Percentiles rank a stretch among this genome's conserved stretches.
Conservation (phyloP, 78 protist genomes). For the Capsaspora owczarzaki region DNA sequence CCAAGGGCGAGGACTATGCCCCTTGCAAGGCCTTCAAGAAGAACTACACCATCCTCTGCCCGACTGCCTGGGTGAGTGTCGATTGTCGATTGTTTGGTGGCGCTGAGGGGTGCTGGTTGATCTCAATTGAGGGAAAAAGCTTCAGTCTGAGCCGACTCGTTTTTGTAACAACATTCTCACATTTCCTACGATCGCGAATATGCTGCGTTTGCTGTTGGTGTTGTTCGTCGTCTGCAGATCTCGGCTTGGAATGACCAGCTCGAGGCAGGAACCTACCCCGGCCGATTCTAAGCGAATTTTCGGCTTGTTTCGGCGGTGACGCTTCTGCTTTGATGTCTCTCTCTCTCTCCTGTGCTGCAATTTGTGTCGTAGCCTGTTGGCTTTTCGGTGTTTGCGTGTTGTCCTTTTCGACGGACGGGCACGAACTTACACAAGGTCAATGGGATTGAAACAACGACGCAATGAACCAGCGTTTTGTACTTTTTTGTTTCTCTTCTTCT, state of each 20-base stretch:
- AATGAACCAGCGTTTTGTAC: too few relatives aligned
- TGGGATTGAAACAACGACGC: too few relatives aligned
- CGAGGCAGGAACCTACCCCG: slow-evolving; percentile 3
- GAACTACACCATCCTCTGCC: background rate
- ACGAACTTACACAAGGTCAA: too few relatives aligned
- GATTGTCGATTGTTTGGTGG: background rate
- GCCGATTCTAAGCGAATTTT: background rate
- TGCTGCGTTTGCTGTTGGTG: background rate
- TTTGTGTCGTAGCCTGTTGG: too few relatives aligned
- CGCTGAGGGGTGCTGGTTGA: background rate
- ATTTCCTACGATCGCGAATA: background rate
- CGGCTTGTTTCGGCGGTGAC: too few relatives aligned
- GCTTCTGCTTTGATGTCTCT: too few relatives aligned
- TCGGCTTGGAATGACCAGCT: slow-evolving; percentile 19
- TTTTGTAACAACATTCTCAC: background rate
- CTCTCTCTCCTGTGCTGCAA: too few relatives aligned
- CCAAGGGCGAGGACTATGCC: slow-evolving; percentile 21
- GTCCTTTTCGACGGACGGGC: too few relatives aligned
- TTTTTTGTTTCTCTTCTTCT: too few relatives aligned
- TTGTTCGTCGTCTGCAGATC: background rate
- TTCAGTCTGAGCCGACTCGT: background rate
- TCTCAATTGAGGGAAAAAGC: background rate
- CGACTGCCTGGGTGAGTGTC: background rate
- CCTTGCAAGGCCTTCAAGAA: slow-evolving; percentile 14
- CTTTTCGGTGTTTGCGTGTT: too few relatives aligned